Base-by-base conservation (phyloP, 2,329 filamentous ascomycete genomes). In the Arachnomyces sp. region DNA sequence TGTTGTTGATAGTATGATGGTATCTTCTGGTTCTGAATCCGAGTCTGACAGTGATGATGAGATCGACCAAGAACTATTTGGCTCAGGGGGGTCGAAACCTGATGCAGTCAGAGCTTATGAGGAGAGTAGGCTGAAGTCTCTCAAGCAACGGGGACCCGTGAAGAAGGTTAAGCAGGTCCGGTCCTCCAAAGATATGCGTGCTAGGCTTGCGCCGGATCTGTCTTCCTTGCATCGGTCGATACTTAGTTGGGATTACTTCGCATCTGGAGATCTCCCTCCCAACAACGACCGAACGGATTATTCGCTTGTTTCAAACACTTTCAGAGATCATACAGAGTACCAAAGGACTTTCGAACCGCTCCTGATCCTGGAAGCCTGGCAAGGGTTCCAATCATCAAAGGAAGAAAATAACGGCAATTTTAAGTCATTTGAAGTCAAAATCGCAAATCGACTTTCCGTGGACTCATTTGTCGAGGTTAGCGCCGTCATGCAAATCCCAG, bases 161-260 rank as follows among this genome's bases (percentile, higher is more conserved):
- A 90, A 87, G 64, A 94, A 95, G 66, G 70, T 78, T 49, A 84
- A 86, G 58, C 77, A 87, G 38, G 72, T 82, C 46, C 79, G 90
- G 36, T 90, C 88, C 12, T 79, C 82, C 34, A 94, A 94, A 62
- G 92, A 98, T 63, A 90, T 95, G 79, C 82, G 90, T 51, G 90
- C 92, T 48, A 82, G 92, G 46, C 72, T 98, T 44, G 84, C 89
- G 25, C 92, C 93, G 6, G 86, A 93, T 49, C 82, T 98, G 65
- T 82, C 87, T 29, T 73, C 78, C 12, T 67, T 98, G 20, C 92
- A 96, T 58, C 81, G 84, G 52, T 82, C 82, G 13, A 87, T 98
- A 37, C 76, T 98, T 2, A 77, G 83, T 41, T 98, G 92, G 92
- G 85, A 98, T 49, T 94, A 93, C 49, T 98, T 95, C 61, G 84